A percentile compares a stretch with the other conserved stretches of the same genome.
These are phyloP conservation scores for Geotrichum fermentans DNA, from an alignment of 1,139 yeast species.

Conservation along the genomic window DNA sequence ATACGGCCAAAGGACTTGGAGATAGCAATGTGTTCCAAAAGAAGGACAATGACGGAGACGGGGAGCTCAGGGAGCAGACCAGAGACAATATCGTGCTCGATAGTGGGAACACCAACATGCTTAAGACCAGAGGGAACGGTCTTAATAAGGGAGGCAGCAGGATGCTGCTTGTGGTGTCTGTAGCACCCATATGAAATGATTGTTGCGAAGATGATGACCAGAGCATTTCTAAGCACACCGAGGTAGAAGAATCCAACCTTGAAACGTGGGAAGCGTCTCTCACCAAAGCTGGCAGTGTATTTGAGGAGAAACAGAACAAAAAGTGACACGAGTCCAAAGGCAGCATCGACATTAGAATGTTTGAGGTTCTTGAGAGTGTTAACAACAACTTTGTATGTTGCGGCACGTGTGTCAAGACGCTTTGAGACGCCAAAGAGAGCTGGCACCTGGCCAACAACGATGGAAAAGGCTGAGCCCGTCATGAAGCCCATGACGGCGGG, in stretches of 20 bases:
- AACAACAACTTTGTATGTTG: slow-evolving; percentile 67
- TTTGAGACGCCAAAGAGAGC: slow-evolving; percentile 71
- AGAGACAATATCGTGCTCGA: slow-evolving; percentile 60
- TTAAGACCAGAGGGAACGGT: slow-evolving; percentile 76
- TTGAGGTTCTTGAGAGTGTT: slow-evolving; percentile 68
- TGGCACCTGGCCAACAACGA: slow-evolving; percentile 81
- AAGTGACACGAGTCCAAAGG: slow-evolving; percentile 77
- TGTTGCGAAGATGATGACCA: slow-evolving; percentile 74
- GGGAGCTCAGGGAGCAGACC: slow-evolving; percentile 76
- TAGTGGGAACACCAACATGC: slow-evolving; percentile 66
- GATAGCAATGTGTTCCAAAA: slow-evolving; percentile 89
- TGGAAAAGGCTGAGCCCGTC: slow-evolving; percentile 88
- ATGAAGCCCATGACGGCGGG: slow-evolving; percentile 95
- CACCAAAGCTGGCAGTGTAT: slow-evolving; percentile 48
- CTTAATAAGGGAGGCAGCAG: slow-evolving; percentile 63
- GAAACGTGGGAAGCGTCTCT: slow-evolving; percentile 60
- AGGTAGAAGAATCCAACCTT: slow-evolving; percentile 59
- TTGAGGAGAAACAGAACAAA: slow-evolving; percentile 51
- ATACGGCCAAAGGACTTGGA: slow-evolving; percentile 90
- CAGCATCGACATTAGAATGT: slow-evolving; percentile 70
- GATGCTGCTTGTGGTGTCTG: slow-evolving; percentile 40
- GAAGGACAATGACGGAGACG: slow-evolving; percentile 72
- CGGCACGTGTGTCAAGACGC: slow-evolving; percentile 65
- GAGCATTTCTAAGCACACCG: slow-evolving; percentile 74
- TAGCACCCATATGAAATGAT: slow-evolving; percentile 62